Evolutionary conservation across 2,329 filamentous ascomycete genomes (phyloP).

Genomic region (Fusarium sambucinum): DNA sequence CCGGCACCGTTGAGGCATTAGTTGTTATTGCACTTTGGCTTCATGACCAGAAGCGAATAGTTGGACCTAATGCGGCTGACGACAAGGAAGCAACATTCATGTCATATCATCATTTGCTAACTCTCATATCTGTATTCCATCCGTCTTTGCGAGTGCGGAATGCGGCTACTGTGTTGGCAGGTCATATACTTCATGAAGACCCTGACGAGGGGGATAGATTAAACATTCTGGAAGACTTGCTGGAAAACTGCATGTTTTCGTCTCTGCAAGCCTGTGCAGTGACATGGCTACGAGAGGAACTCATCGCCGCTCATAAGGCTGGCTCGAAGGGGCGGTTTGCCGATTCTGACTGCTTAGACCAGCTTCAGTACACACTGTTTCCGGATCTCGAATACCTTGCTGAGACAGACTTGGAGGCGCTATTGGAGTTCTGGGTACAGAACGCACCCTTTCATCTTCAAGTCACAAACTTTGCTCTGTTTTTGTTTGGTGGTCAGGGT

Average conservation of each 20-base stretch:
- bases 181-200: constrained; percentile 67
- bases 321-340: constrained; percentile 59
- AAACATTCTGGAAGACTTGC: constrained; percentile 71
- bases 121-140: constrained; percentile 69
- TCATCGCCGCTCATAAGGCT: constrained; percentile 60
- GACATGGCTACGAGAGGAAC: constrained; percentile 73
- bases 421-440: constrained; percentile 65
- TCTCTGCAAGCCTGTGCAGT: constrained; percentile 72
- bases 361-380: constrained; percentile 72
- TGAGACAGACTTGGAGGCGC: constrained; percentile 56
- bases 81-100: constrained; percentile 63
- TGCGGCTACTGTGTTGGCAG: constrained; percentile 66
- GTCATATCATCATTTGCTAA: constrained; percentile 70
- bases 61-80: constrained; percentile 46
- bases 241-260: constrained; percentile 74
- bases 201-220: constrained; percentile 70
- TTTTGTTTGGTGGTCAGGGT: constrained; percentile 62
- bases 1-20: constrained; percentile 70
- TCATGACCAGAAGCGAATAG: constrained; percentile 62
- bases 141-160: constrained; percentile 66
- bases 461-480: constrained; percentile 70
- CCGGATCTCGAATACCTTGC: constrained; percentile 65
- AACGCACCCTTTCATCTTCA: constrained; percentile 69
- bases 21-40: constrained; percentile 71
- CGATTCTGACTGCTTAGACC: constrained; percentile 67